phyloP scores from a whole-genome alignment of 176 grass and related monocot genomes.

The Rhynchospora tenuis region DNA sequence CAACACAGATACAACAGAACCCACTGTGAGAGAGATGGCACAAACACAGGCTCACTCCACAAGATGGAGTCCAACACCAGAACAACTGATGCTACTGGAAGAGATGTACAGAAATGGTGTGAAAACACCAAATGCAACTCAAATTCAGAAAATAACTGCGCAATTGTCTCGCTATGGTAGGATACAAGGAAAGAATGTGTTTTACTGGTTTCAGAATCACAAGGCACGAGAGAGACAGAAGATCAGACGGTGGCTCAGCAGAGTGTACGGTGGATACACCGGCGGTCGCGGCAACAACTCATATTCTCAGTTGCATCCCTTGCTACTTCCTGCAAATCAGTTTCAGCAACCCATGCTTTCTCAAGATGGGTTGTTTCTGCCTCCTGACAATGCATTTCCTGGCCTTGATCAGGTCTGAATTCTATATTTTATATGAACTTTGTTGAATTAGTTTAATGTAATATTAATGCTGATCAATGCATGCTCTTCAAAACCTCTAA shows the following conservation, averaged over 20 bases:
- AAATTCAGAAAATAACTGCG: slow-evolving; percentile 31
- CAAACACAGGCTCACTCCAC: slow-evolving; percentile 27
- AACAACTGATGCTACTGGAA: slow-evolving; percentile 37
- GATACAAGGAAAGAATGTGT: slow-evolving; percentile 38
- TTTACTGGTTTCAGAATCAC: slow-evolving; percentile 39
- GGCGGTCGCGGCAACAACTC: background rate
- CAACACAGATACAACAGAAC: slow-evolving; percentile 2
- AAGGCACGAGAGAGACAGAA: slow-evolving; percentile 35
- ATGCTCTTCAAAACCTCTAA: background rate
- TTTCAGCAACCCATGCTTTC: background rate
- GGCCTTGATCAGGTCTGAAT: slow-evolving; percentile 13
- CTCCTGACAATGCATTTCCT: slow-evolving; percentile 15
- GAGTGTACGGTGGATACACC: slow-evolving; percentile 9
- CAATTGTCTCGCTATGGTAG: slow-evolving; percentile 30
- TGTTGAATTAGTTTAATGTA: background rate
- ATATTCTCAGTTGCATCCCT: slow-evolving; percentile 14
- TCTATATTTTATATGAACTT: background rate
- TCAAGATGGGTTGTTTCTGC: slow-evolving; percentile 9
- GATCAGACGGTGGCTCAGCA: slow-evolving; percentile 27
- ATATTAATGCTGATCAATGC: background rate
- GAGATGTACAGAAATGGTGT: slow-evolving; percentile 38
- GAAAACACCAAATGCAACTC: slow-evolving; percentile 26
- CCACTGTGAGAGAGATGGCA: slow-evolving; percentile 16
- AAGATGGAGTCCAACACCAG: slow-evolving; percentile 32
- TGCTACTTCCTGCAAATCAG: background rate